Evolutionary conservation across 257 asterid genomes (phyloP).

Genomic region (Orobanche coerulescens): DNA sequence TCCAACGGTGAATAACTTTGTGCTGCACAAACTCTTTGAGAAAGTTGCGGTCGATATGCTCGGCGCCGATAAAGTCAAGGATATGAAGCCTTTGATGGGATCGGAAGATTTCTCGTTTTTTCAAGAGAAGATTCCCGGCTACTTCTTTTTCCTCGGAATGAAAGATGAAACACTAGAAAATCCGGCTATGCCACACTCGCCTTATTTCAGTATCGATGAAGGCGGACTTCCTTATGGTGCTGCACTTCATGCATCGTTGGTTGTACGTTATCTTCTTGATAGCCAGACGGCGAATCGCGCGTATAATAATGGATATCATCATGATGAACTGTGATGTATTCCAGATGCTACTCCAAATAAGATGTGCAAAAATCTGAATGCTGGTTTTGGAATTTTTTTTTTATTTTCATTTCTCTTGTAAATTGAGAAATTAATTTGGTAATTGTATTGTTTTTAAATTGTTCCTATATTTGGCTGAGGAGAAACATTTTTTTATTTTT

Average conservation of each 20-base stretch:
- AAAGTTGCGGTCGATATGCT: constrained; percentile 68
- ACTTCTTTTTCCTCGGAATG: constrained; percentile 66
- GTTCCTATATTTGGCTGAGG: not conserved
- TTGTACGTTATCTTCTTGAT: constrained; percentile 46
- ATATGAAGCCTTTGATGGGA: constrained; percentile 66
- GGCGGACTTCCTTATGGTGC: constrained; percentile 80
- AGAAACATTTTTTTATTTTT: too few relatives aligned
- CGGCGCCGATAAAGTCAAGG: constrained; percentile 38
- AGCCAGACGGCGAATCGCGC: constrained; percentile 20
- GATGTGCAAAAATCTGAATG: not conserved
- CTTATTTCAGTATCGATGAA: constrained; percentile 56
- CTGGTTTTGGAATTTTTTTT: constrained; percentile 1
- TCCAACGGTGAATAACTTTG: constrained; percentile 52
- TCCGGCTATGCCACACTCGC: constrained; percentile 52
- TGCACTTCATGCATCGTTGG: constrained; percentile 90
- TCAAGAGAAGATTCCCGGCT: constrained; percentile 72
- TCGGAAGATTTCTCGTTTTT: constrained; percentile 80
- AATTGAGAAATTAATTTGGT: not conserved
- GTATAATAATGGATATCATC: constrained; percentile 23
- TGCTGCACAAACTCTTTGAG: constrained; percentile 45
- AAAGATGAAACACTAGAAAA: constrained; percentile 38
- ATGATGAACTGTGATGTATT: constrained; percentile 48
- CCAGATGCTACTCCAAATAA: not conserved
- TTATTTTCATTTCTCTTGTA: not conserved
- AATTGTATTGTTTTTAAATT: too few relatives aligned